These are phyloP conservation scores for Geotrichum klebahnii DNA, from an alignment of 1,139 yeast genomes.

Conservation along the genomic window DNA sequence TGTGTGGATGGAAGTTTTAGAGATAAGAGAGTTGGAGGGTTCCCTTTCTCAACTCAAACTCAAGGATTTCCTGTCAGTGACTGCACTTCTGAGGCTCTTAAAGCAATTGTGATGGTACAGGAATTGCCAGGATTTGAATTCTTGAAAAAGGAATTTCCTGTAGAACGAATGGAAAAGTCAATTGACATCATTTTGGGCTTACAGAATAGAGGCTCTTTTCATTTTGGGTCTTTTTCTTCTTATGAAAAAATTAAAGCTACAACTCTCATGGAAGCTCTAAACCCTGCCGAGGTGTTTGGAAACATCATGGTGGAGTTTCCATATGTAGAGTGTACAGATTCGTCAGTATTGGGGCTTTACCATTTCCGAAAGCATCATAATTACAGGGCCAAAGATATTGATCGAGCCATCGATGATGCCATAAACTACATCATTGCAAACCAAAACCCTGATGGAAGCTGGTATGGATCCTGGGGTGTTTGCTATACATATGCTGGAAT, in stretches of 20 bases:
- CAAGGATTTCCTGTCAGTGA: constrained; percentile 97
- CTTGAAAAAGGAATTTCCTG: constrained; percentile 50
- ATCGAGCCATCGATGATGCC: constrained; percentile 66
- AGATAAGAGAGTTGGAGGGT: constrained; percentile 84
- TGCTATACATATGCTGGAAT: constrained; percentile 94
- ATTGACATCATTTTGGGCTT: constrained; percentile 64
- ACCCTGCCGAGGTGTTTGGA: constrained; percentile 97
- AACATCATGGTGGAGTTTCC: constrained; percentile 98
- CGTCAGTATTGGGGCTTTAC: constrained; percentile 82
- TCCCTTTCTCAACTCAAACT: constrained; percentile 93
- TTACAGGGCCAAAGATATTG: constrained; percentile 64
- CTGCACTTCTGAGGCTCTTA: constrained; percentile 93
- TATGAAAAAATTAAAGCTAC: constrained; percentile 86
- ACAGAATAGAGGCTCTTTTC: constrained; percentile 76
- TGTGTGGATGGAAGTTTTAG: constrained; percentile 76
- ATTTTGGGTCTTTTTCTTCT: constrained; percentile 88
- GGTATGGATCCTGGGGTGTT: constrained; percentile 99
- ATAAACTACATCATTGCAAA: constrained; percentile 61
- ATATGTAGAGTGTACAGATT: constrained; percentile 96
- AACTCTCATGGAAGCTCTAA: constrained; percentile 65
- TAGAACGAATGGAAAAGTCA: constrained; percentile 56
- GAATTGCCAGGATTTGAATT: constrained; percentile 54
- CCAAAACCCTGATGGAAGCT: constrained; percentile 81
- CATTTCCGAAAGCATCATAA: constrained; percentile 62
- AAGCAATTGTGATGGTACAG: constrained; percentile 89